Conservation (phyloP, 2,329 filamentous ascomycete genomes). For the Cladosporium sphaerospermum region DNA sequence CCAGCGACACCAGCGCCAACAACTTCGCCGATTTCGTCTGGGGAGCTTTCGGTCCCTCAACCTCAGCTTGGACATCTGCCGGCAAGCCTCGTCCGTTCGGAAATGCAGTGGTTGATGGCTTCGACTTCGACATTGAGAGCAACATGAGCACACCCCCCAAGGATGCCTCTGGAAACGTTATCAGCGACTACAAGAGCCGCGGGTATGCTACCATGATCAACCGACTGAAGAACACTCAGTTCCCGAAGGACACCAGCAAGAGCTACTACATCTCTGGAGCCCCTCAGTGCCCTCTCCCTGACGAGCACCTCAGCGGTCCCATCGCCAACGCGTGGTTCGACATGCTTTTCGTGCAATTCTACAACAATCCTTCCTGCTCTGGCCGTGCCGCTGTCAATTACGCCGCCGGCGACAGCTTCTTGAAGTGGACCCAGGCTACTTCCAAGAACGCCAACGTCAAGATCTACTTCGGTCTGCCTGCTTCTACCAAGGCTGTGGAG, state of each 20-base stretch:
- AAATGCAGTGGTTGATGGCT: constrained; percentile 45
- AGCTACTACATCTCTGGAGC: constrained; percentile 47
- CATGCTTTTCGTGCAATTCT: constrained; percentile 42
- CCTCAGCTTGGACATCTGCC: constrained; percentile 26
- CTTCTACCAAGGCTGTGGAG: constrained; percentile 22
- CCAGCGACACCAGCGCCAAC: constrained; percentile 34
- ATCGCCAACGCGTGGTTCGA: constrained; percentile 38
- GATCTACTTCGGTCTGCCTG: constrained; percentile 48
- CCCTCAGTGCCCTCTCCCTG: constrained; percentile 43
- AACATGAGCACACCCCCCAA: constrained; percentile 25
- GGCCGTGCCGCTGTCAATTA: constrained; percentile 36
- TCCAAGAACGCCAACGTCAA: constrained; percentile 40
- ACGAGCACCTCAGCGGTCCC: constrained; percentile 34
- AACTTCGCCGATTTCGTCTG: constrained; percentile 41
- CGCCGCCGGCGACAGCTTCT: constrained; percentile 39
- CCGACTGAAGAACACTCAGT: constrained; percentile 38
- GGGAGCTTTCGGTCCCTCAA: constrained; percentile 38
- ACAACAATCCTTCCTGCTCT: constrained; percentile 43
- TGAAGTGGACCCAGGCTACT: constrained; percentile 37
- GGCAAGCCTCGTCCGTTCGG: constrained; percentile 42
- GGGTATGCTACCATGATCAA: constrained; percentile 41
- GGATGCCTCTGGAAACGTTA: constrained; percentile 25
- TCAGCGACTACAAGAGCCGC: constrained; percentile 28
- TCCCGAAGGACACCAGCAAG: constrained; percentile 28
- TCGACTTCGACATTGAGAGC: constrained; percentile 47